Evolutionary conservation across 441 rosid species (phyloP).

Genomic region (Pelargonium australe): DNA sequence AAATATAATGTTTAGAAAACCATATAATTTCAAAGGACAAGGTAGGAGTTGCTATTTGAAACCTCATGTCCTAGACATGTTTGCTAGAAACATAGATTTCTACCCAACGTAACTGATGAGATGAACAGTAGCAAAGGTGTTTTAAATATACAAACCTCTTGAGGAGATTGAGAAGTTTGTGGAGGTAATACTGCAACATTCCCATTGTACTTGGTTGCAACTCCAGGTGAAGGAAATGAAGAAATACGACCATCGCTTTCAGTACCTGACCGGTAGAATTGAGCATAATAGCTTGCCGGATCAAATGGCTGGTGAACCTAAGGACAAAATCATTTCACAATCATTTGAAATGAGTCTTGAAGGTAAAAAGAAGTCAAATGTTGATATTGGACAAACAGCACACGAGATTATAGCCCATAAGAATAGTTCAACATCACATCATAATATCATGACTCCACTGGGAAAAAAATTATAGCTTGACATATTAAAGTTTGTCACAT

Average conservation of each 20-base stretch:
- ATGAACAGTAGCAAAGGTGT: background rate
- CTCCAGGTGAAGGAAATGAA: slow-evolving; percentile 65
- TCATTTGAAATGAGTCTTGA: slow-evolving; percentile 12
- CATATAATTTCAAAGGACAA: too few relatives aligned
- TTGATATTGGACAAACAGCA: slow-evolving; percentile 1
- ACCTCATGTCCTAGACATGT: too few relatives aligned
- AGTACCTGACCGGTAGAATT: slow-evolving; percentile 62
- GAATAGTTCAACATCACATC: too few relatives aligned
- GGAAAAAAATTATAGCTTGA: too few relatives aligned
- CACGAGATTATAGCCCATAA: background rate
- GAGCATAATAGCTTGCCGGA: slow-evolving; percentile 75
- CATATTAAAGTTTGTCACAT: background rate
- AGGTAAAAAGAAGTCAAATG: slow-evolving; percentile 9
- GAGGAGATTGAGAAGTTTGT: slow-evolving; percentile 66
- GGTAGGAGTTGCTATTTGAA: too few relatives aligned
- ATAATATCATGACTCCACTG: too few relatives aligned
- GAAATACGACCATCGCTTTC: slow-evolving; percentile 79
- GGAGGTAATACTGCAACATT: slow-evolving; percentile 64
- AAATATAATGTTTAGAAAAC: too few relatives aligned
- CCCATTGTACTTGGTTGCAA: slow-evolving; percentile 72
- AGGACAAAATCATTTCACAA: slow-evolving; percentile 28
- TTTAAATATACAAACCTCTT: slow-evolving; percentile 57
- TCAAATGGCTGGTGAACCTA: slow-evolving; percentile 83
- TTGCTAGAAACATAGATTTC: too few relatives aligned
- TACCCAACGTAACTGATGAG: too few relatives aligned